Conservation (phyloP, 768 basidiomycete genomes). For the Lactarius tabidus region DNA sequence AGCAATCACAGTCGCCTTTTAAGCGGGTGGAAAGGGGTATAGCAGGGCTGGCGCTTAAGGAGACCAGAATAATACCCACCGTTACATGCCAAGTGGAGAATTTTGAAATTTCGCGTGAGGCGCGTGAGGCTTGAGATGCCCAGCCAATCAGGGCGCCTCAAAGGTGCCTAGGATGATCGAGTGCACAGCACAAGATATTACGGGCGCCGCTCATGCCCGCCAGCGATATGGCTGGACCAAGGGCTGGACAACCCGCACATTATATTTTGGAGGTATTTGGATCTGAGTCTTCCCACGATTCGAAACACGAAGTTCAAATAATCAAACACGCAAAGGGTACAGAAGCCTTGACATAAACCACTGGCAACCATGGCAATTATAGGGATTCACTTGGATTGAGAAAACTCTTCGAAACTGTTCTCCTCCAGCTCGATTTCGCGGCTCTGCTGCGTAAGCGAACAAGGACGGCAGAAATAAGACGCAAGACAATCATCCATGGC, state of each 20-base stretch:
- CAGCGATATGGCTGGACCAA: too few species aligned
- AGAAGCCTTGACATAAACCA: neutral
- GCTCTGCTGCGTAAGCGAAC: constrained; percentile 46
- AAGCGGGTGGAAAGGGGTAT: neutral
- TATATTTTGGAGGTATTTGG: too few species aligned
- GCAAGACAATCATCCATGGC: constrained; percentile 34
- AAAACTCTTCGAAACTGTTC: constrained; percentile 6
- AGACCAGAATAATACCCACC: neutral
- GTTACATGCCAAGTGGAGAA: neutral
- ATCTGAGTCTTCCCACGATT: neutral
- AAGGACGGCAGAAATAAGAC: constrained; percentile 43
- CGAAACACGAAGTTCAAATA: neutral
- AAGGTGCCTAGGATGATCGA: neutral
- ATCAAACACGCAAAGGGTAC: neutral
- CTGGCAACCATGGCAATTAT: too few species aligned
- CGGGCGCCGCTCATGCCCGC: too few species aligned
- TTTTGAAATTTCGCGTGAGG: neutral
- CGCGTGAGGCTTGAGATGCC: too few species aligned
- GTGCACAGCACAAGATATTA: too few species aligned
- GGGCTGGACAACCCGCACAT: too few species aligned
- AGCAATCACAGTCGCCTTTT: neutral
- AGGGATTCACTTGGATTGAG: neutral
- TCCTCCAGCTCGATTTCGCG: constrained; percentile 44
- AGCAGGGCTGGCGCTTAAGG: neutral
- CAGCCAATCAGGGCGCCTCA: neutral